Base-by-base conservation (phyloP, 202 grass and related monocot genomes). In the Alloteropsis angusta region DNA sequence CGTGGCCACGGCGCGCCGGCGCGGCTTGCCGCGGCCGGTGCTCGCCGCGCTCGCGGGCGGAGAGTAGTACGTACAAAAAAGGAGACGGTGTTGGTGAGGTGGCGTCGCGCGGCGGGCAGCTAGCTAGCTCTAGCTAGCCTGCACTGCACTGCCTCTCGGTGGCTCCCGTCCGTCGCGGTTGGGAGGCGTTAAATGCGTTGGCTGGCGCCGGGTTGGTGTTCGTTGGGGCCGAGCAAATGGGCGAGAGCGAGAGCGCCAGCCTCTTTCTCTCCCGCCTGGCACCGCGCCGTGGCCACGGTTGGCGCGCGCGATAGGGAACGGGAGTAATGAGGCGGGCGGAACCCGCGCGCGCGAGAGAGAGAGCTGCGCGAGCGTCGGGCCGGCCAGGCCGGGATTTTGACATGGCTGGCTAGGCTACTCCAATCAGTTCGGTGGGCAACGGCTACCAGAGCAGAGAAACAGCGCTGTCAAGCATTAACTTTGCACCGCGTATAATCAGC, bases 111-210 rank as follows among this genome's bases (percentile, higher is more conserved):
- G 25, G 71, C 57, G 43, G 12, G 60, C 74, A 52, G 32, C 60
- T 37, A 52, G 32, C 60, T 37, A 69, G 43, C 44, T 6, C 16
- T 11, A 4, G 9, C 18, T 8, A 21, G 21, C 9, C 14, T 14
- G n/a, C 18, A 19, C 18, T 36, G 35, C 35, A 4, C 35, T 36
- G 5, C 35, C 5, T 6, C 35, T 36, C 35, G 35, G 35, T 44
- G 38, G 26, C 4, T 11, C 3, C 65, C 6, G 59, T 12, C 60
- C 55, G 64, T 36, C 73, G 62, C 55, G 39, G 83, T 86, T 90
- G 80, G 80, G 84, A 56, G 79, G 88, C 68, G 74, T 86, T 90
- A 83, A 90, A 86, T 90, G 87, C 80, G 68, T 52, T 54, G 79
- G 83, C 47, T 83, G 79, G 71, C 82, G 82, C 49, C 42, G 58